Evolutionary conservation across 495 filamentous ascomycete species (phyloP).

Genomic region (Penicillium longicatenatum): DNA sequence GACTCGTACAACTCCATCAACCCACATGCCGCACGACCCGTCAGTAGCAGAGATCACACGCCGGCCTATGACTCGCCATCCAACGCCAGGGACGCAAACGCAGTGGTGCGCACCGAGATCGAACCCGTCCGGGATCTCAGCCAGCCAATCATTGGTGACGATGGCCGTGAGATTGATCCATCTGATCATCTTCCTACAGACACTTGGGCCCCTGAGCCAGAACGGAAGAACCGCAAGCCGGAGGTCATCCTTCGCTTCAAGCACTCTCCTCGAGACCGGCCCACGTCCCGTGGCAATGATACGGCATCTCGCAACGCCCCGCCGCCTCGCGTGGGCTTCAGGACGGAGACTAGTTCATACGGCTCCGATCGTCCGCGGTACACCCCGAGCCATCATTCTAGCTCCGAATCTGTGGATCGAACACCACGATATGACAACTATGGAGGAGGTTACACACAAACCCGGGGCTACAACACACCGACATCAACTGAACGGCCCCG

Average conservation of each 20-base stretch:
- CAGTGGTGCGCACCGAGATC: slow-evolving; percentile 35
- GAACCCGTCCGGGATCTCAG: slow-evolving; percentile 34
- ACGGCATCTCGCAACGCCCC: slow-evolving; percentile 11
- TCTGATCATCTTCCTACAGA: slow-evolving; percentile 90
- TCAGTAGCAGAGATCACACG: slow-evolving; percentile 30
- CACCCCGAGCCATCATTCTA: slow-evolving; percentile 22
- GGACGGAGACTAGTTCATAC: slow-evolving; percentile 18
- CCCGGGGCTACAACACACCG: slow-evolving; percentile 28
- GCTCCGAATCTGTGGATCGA: slow-evolving; percentile 19
- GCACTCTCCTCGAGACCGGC: slow-evolving; percentile 34
- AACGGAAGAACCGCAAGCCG: slow-evolving; percentile 67
- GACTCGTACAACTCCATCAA: slow-evolving; percentile 67
- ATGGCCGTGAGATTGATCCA: slow-evolving; percentile 87
- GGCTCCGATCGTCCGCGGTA: slow-evolving; percentile 20
- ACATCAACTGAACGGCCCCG: slow-evolving; percentile 26
- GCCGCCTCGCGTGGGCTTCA: slow-evolving; percentile 30
- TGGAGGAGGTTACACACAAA: slow-evolving; percentile 23
- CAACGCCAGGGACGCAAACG: slow-evolving; percentile 43
- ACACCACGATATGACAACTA: slow-evolving; percentile 21
- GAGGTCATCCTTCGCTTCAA: slow-evolving; percentile 57
- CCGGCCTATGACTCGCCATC: slow-evolving; percentile 47
- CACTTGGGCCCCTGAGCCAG: slow-evolving; percentile 92
- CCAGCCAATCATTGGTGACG: slow-evolving; percentile 72
- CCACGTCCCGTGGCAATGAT: slow-evolving; percentile 30
- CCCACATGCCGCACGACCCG: slow-evolving; percentile 40